Evolutionary conservation across 768 basidiomycete species (phyloP), one percentile per base, ranked within the genome.

Genomic region (Hemileccinum impolitum): DNA sequence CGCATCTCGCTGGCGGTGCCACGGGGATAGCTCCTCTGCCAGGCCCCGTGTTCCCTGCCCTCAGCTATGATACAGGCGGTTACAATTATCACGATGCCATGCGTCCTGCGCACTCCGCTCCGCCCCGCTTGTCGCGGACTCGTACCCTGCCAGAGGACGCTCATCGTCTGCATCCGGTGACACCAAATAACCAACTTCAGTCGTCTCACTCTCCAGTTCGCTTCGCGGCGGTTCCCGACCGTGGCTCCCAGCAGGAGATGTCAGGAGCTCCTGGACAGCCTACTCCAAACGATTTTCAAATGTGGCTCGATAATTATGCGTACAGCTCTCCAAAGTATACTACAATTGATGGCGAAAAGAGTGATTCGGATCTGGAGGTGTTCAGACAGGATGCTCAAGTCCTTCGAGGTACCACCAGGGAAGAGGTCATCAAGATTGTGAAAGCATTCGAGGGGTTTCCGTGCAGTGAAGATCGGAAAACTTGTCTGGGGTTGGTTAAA

Each of bases 361-460:
- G 32, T 4, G 17, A 35, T 13, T 11, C 49, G 4, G 48, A 49
- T 25, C 39, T 18, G 6, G 35, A 47, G 23, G 30, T 14, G 12
- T 28, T 47, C 21, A 48, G 23, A 40, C 44, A 45, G 18, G 28
- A 3, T 28, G 52, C 64, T 12, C 4, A 38, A 37, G 13, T 32
- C 10, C 43, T 62, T 11, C 63, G 60, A 26, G 11, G 17, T 18
- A 51, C 45, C 21, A 51, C 51, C 38, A 62, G 34, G 39, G 23
- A 26, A 34, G 35, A 54, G 10, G 25, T 67, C 26, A 13, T 50
- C 51, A 41, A 43, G 15, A 54, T 63, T 8, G 65, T 65, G 19
- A 18, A 47, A 3, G 48, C 26, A 4, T 65, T 66, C 26, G 17
- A 45, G 14, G 61, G 48, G 1, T 43, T 61, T 17, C 36, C 51